These are phyloP conservation scores for Ascochyta fabae DNA, from an alignment of 2,329 filamentous ascomycete species.

Conservation along the genomic window DNA sequence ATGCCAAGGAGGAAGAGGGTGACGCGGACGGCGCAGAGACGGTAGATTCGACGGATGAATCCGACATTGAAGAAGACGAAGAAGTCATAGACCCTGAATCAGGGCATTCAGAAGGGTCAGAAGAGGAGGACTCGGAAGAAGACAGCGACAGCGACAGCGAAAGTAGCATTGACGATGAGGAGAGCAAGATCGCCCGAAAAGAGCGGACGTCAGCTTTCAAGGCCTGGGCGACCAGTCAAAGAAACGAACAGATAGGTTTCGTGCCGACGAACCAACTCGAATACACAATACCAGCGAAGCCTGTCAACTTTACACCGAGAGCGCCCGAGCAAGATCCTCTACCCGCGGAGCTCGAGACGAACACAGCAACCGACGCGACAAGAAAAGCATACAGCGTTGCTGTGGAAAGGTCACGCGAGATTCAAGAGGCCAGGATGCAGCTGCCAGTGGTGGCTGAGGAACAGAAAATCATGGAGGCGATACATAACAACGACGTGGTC, in stretches of 20 bases:
- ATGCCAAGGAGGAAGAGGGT: conserved; percentile 32
- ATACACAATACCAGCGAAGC: conserved; percentile 52
- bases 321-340: conserved; percentile 74
- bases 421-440: conserved; percentile 78
- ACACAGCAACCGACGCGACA: conserved; percentile 61
- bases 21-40: not conserved
- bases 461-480: conserved; percentile 97
- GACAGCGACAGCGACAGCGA: conserved; percentile 43
- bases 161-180: conserved; percentile 40
- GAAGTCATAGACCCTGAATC: conserved; percentile 9
- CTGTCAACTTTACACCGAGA: conserved; percentile 71
- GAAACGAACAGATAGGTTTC: conserved; percentile 82
- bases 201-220: conserved; percentile 78
- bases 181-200: conserved; percentile 49
- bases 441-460: conserved; percentile 94
- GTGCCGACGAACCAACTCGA: conserved; percentile 54
- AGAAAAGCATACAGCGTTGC: conserved; percentile 79
- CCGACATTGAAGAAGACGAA: conserved; percentile 15
- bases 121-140: conserved; percentile 47
- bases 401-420: conserved; percentile 71
- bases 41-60: conserved; percentile 1
- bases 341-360: conserved; percentile 67
- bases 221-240: conserved; percentile 84
- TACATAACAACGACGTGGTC: conserved; percentile 88
- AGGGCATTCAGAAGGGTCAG: conserved; percentile 36